Evolutionary conservation across 1,139 yeast genomes (phyloP).

Genomic region (Zygotorulaspora mrakii): DNA sequence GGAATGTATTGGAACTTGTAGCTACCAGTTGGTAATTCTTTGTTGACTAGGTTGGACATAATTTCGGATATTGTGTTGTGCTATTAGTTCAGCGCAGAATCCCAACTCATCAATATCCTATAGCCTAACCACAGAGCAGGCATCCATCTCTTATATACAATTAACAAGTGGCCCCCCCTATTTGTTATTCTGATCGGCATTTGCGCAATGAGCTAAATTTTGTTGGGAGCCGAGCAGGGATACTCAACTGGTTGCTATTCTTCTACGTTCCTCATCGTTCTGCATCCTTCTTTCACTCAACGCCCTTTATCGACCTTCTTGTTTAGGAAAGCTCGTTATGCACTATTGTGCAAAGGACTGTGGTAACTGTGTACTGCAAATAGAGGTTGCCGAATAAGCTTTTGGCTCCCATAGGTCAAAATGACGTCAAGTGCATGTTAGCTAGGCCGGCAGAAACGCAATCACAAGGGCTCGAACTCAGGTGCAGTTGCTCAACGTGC

Average conservation of each 20-base stretch:
- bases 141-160: constrained; percentile 1
- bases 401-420: not conserved
- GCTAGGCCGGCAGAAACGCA: not conserved
- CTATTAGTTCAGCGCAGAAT: too few relatives aligned
- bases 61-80: too few relatives aligned
- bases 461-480: not conserved
- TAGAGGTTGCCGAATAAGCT: constrained; percentile 1
- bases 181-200: too few relatives aligned
- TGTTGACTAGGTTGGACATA: constrained; percentile 21
- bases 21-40: constrained; percentile 26
- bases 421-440: constrained; percentile 2
- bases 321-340: too few relatives aligned
- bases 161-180: too few relatives aligned
- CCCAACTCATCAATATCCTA: too few relatives aligned
- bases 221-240: constrained; percentile 1
- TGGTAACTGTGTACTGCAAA: too few relatives aligned
- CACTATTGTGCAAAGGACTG: too few relatives aligned
- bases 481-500: too few relatives aligned
- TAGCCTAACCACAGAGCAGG: too few relatives aligned
- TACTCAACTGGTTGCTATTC: constrained; percentile 1
- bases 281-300: not conserved
- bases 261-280: not conserved
- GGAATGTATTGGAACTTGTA: constrained; percentile 32
- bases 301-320: too few relatives aligned
- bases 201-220: not conserved